Evolutionary conservation across 805 yeast genomes (phyloP).

Genomic region (Cyberlindnera subsufficiens): DNA sequence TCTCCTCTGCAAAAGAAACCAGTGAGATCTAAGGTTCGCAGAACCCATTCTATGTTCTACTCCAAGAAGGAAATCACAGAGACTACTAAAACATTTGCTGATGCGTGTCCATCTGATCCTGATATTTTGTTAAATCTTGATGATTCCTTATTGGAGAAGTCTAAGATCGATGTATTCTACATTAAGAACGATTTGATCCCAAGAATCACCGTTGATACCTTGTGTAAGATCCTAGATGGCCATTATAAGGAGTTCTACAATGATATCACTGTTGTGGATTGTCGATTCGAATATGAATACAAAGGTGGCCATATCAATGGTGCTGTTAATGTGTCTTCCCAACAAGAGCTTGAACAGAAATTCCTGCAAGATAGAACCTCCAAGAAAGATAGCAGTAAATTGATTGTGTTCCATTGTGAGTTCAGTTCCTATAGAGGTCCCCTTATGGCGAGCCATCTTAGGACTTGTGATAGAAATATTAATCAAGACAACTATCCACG

Average conservation of each 20-base stretch:
- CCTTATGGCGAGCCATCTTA: slow-evolving; percentile 76
- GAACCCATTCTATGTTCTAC: slow-evolving; percentile 68
- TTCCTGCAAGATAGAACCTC: slow-evolving; percentile 30
- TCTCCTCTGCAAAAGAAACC: slow-evolving; percentile 33
- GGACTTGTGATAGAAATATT: slow-evolving; percentile 73
- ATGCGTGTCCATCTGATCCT: slow-evolving; percentile 7
- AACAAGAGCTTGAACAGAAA: slow-evolving; percentile 56
- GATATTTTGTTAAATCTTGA: slow-evolving; percentile 12
- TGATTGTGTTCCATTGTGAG: slow-evolving; percentile 90
- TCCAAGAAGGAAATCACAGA: slow-evolving; percentile 41
- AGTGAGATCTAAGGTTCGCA: slow-evolving; percentile 37
- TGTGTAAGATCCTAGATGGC: slow-evolving; percentile 55
- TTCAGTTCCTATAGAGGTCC: slow-evolving; percentile 95
- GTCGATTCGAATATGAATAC: slow-evolving; percentile 89
- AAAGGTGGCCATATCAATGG: slow-evolving; percentile 88
- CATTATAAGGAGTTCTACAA: slow-evolving; percentile 37
- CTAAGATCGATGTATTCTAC: slow-evolving; percentile 36
- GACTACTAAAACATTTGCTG: slow-evolving; percentile 28
- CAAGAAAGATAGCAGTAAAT: slow-evolving; percentile 27
- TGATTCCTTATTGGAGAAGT: slow-evolving; percentile 19
- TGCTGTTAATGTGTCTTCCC: slow-evolving; percentile 72
- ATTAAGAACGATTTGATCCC: slow-evolving; percentile 60
- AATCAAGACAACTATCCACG: slow-evolving; percentile 76
- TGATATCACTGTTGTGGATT: slow-evolving; percentile 59
- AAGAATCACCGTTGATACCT: slow-evolving; percentile 54